Base-by-base conservation (phyloP, 139 green algal genomes). In the Zygnema cylindricum region DNA sequence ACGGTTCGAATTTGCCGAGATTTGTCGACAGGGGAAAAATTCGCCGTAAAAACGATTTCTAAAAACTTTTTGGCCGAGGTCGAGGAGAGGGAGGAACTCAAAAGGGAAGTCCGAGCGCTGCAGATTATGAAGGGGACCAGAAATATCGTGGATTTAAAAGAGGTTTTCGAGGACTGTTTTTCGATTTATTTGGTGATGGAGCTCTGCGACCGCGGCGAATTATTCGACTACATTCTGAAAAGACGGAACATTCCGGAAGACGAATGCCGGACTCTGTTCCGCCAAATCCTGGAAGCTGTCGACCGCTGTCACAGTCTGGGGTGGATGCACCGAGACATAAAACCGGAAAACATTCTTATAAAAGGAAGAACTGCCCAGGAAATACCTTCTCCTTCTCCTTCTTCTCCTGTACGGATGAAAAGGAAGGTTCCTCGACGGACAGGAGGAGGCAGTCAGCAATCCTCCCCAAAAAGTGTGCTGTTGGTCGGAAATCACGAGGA, bases 51-150 rank as follows among this genome's bases (percentile, higher is more conserved):
- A 88, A 93, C 94, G 49, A 98, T 99, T 88, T 93, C 91, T 73
- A 99, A 99, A 93, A 91, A 93, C 69, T 97, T 98, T 89, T 92
- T 98, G 75, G 82, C 91, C 3, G 96, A 98, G 86, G 96, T 98
- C 86, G 93, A 98, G n/a, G 95, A 97, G 38, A 97, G 98, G 84
- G 95, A 99, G 73, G 86, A 93, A 87, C 94, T 95, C n/a, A 11
- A 55, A 25, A 93, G 95, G 0, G 97, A 98, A 88, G 94, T 99
- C 21, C 83, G 57, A n/a, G 97, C 97, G 90, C 96, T 98, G 93
- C 92, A 98, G 86, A 96, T 98, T 86, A 89, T 98, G 40, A 71
- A 76, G 41, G 93, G 93, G 32, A 94, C 97, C 87, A 81, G 83
- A 2, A 95, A 43, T 22, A 43, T 87, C n/a, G 43, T 87, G n/a